A percentile compares a stretch with the other conserved stretches of the same genome.
These are phyloP conservation scores for Penicillium atrosanguineum DNA, from an alignment of 495 filamentous ascomycete genomes.

Conservation along the genomic window DNA sequence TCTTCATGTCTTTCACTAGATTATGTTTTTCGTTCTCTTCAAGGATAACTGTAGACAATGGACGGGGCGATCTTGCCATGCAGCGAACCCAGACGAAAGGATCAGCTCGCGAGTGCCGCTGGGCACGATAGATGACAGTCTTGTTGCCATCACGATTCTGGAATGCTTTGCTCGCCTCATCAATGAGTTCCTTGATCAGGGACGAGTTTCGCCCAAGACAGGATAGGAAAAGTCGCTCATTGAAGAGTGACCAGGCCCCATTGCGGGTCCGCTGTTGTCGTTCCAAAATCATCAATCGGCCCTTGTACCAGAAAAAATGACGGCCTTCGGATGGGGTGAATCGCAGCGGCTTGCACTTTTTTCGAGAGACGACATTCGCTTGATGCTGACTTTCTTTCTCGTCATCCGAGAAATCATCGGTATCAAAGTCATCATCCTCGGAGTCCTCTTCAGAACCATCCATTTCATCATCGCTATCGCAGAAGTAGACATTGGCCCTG, in stretches of 20 bases:
- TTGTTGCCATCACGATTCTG: slow-evolving; percentile 58
- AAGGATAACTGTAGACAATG: slow-evolving; percentile 81
- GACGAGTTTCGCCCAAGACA: slow-evolving; percentile 65
- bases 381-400: slow-evolving; percentile 39
- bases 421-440: slow-evolving; percentile 38
- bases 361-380: slow-evolving; percentile 40
- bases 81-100: slow-evolving; percentile 60
- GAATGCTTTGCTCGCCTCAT: slow-evolving; percentile 59
- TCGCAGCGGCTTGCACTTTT: slow-evolving; percentile 58
- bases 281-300: slow-evolving; percentile 53
- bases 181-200: slow-evolving; percentile 63
- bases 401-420: slow-evolving; percentile 9
- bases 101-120: slow-evolving; percentile 21
- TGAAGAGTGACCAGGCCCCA: slow-evolving; percentile 32
- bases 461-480: slow-evolving; percentile 36
- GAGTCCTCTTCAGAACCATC: slow-evolving; percentile 26
- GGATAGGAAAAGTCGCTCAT: slow-evolving; percentile 61
- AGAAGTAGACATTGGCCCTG: slow-evolving; percentile 50
- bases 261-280: slow-evolving; percentile 37
- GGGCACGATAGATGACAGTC: slow-evolving; percentile 65
- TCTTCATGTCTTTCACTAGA: slow-evolving; percentile 78
- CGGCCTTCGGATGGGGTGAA: slow-evolving; percentile 65
- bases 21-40: slow-evolving; percentile 70
- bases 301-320: slow-evolving; percentile 65
- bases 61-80: slow-evolving; percentile 67